Evolutionary conservation across 2,329 filamentous ascomycete genomes (phyloP).

Genomic region (Ceratocystis colombiana): DNA sequence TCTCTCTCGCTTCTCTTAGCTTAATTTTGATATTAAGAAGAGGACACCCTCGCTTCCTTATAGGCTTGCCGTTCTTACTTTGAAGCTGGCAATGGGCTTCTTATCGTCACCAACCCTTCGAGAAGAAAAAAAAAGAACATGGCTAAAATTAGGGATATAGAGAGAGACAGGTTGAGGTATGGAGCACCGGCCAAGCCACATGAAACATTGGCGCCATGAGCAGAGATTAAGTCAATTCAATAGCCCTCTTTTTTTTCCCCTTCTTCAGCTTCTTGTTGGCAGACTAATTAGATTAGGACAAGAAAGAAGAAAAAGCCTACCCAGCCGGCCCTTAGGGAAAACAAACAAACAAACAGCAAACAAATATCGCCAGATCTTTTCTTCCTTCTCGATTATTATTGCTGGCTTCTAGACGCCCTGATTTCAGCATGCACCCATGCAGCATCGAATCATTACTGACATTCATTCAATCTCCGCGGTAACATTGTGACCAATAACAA

Average conservation of each 20-base stretch:
- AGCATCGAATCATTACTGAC: background rate
- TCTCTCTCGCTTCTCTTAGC: background rate
- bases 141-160: background rate
- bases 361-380: background rate
- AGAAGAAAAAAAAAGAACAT: background rate
- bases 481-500: background rate
- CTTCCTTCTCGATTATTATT: background rate
- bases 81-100: background rate
- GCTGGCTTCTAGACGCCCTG: slow-evolving; percentile 1
- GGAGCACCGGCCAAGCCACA: slow-evolving; percentile 22
- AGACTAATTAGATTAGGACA: background rate
- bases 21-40: background rate
- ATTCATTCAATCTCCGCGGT: background rate
- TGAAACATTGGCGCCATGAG: slow-evolving; percentile 21
- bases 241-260: slow-evolving; percentile 1
- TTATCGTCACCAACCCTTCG: background rate
- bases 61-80: background rate
- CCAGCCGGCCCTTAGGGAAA: background rate
- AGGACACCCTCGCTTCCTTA: background rate
- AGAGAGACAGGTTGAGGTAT: slow-evolving; percentile 3
- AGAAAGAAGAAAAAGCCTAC: background rate
- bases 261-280: background rate
- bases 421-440: background rate
- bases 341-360: slow-evolving; percentile 9
- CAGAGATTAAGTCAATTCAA: slow-evolving; percentile 7